Evolutionary conservation across 257 asterid genomes (phyloP).

Genomic region (Leonotis leonurus): DNA sequence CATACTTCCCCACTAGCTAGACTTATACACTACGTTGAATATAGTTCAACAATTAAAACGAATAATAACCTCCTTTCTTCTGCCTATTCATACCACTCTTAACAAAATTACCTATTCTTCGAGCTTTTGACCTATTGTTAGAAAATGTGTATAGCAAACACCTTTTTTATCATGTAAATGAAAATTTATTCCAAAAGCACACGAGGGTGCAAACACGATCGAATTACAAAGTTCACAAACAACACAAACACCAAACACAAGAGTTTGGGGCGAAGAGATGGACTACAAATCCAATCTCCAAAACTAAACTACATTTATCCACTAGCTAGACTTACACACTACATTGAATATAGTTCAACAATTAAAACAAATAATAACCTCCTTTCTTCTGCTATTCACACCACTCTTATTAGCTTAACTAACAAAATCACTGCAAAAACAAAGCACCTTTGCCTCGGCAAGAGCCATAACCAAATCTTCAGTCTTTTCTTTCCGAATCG

Average conservation of each 20-base stretch:
- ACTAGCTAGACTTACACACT: background rate
- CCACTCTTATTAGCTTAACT: background rate
- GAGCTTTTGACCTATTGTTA: too few relatives aligned
- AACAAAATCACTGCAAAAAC: background rate
- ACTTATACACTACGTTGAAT: background rate
- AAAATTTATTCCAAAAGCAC: too few relatives aligned
- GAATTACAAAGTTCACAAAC: too few relatives aligned
- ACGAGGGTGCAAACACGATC: too few relatives aligned
- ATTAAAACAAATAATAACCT: too few relatives aligned
- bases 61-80: background rate
- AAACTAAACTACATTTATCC: background rate
- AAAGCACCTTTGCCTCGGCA: conserved; percentile 82
- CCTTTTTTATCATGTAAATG: too few relatives aligned
- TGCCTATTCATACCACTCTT: background rate
- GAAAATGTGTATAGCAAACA: background rate
- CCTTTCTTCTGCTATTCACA: background rate
- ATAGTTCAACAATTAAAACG: background rate
- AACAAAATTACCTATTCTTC: too few relatives aligned
- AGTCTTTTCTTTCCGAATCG: conserved; percentile 74
- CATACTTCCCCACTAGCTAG: background rate
- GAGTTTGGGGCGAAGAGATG: too few relatives aligned
- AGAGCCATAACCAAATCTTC: conserved; percentile 89
- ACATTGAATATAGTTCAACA: background rate
- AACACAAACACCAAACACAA: too few relatives aligned
- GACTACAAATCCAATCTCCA: too few relatives aligned